Evolutionary conservation across 2,329 filamentous ascomycete genomes (phyloP), one percentile per base, ranked within the genome.

Genomic region (Fusarium sp.): DNA sequence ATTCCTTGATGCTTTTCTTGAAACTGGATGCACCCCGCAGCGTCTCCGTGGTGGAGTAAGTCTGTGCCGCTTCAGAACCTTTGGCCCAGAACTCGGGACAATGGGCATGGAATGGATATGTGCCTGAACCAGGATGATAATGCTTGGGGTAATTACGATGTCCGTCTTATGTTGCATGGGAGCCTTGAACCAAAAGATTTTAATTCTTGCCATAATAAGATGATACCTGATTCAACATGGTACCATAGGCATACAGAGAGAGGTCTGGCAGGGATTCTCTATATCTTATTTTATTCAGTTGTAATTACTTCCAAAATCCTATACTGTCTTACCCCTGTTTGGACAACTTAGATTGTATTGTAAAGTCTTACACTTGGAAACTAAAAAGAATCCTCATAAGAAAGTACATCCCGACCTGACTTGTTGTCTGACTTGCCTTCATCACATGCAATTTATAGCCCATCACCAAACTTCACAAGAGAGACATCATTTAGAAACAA

Each of bases 21-120:
- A 37, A 61, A 54, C 60, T 60, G 46, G 56, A 66, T 66, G 56
- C 67, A 69, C 69, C 71, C 71, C 69, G 59, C 71, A 72, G 71
- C 53, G 44, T 63, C 40, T 60, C 61, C 55, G 50, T 51, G 61
- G 61, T 69, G 60, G 65, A 68, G 63, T 40, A 56, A 56, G 40
- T 47, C 46, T 51, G 40, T 56, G 61, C 52, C 61, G 40, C 49
- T 62, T 41, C 27, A 50, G 25, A 46, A 44, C 40, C 30, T 52
- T 33, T 50, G 50, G 48, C 54, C 41, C 9, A 46, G 51, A 46
- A 35, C 40, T 68, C 51, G 60, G 53, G 48, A 52, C 40, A 67
- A 67, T 23, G 40, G 37, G 44, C 30, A 58, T 32, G 39, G 41
- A 48, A 46, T 55, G 35, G 20, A 33, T 41, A 41, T 32, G 49